phyloP scores from a whole-genome alignment of 1,284 basidiomycete genomes.

The Ganoderma lingzhi region DNA sequence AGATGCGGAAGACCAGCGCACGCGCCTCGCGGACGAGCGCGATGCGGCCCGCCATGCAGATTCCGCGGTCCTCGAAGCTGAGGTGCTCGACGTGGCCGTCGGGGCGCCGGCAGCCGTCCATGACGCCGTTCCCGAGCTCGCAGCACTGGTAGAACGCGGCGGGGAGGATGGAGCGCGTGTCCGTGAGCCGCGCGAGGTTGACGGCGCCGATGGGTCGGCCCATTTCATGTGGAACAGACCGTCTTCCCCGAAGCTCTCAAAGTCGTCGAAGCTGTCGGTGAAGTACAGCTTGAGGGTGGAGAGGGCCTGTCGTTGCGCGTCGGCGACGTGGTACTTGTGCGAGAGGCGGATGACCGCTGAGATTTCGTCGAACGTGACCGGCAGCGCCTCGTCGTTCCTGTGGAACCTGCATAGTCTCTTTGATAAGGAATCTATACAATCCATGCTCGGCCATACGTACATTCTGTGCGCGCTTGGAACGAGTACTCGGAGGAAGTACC shows the following conservation, averaged over 20 bases:
- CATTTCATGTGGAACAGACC: not conserved
- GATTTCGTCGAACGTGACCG: not conserved
- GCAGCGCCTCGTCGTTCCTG: not conserved
- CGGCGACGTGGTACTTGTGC: not conserved
- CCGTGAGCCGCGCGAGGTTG: not conserved
- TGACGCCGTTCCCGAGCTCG: not conserved
- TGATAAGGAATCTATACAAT: no score
- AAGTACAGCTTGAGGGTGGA: not conserved
- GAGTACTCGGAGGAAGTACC: constrained; percentile 6
- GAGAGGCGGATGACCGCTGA: not conserved
- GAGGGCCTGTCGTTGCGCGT: not conserved
- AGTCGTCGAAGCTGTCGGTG: not conserved
- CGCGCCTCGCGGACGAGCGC: not conserved
- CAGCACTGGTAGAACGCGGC: not conserved
- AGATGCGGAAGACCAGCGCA: not conserved
- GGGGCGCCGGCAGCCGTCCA: not conserved
- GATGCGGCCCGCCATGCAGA: not conserved
- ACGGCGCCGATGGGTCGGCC: not conserved
- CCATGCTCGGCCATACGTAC: no score
- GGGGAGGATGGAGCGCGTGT: not conserved
- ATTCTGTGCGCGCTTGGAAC: no score
- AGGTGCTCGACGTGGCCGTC: not conserved
- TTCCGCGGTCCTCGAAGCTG: not conserved
- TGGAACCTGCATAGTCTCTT: no score
- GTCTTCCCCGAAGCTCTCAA: not conserved